Base-by-base conservation (phyloP, 441 rosid species). In the Aleurites moluccanus region DNA sequence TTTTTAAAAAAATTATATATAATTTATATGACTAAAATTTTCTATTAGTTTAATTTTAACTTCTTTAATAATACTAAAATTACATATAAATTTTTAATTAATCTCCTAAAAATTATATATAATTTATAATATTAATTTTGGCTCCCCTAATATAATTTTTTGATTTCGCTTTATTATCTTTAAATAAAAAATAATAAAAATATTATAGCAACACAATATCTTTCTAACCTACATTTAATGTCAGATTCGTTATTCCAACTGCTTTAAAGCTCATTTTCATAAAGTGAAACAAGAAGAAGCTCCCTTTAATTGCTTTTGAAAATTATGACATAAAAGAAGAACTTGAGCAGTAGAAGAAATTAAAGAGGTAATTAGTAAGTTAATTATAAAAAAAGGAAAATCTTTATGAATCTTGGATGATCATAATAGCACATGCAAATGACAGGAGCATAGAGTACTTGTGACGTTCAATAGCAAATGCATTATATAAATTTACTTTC, bases 361-460 rank as follows among this genome's bases (percentile, higher is more conserved):
- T 25, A 45, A 38, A 49, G 21, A 38, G 8, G 20, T 21, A n/a
- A 60, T 57, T 9, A 27, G 4, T 4, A 55, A 71, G 30, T 35
- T 0, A 9, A 56, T 13, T 38, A 38, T 38, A 20, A 40, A 35
- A 20, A 35, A 76, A 15, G 67, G 11, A 52, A 71, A 74, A 79
- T 79, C 74, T 70, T 59, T 74, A 75, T 67, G 73, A 77, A 75
- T 75, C 75, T 60, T 30, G 56, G 23, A 50, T 56, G 76, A 75
- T 73, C 80, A 38, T 66, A 64, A 56, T 57, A 33, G 67, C 83
- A 79, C 82, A 73, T 81, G 83, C 64, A 64, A 23, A 73, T 79
- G 83, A 76, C 76, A 73, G 50, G 30, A 61, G 74, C 82, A 64
- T 30, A 11, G 33, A 30, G 59, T 64, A 33, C 27, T n/a, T 6